A percentile compares a stretch with the other conserved stretches of the same genome.
Evolutionary conservation across 805 yeast genomes (phyloP).

Genomic region (Candida argentea): DNA sequence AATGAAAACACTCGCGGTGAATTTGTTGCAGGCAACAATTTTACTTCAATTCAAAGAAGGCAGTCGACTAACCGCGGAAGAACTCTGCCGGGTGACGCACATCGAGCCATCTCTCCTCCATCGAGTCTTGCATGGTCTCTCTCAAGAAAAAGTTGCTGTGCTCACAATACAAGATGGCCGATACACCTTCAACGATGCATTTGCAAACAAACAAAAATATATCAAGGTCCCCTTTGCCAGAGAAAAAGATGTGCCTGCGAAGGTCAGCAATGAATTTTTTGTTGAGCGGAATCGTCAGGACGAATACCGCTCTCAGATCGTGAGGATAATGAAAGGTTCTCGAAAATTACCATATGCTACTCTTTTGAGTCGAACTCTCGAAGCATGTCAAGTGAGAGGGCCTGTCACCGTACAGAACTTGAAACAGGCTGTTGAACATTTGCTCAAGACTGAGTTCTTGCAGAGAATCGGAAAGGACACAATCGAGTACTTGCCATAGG

Average conservation of each 20-base stretch:
- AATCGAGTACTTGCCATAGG: constrained; percentile 22
- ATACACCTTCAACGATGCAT: constrained; percentile 13
- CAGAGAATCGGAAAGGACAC: constrained; percentile 13
- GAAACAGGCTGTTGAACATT: constrained; percentile 23
- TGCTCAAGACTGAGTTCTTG: constrained; percentile 26
- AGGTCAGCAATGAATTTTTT: constrained; percentile 3
- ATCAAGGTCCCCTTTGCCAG: constrained; percentile 21
- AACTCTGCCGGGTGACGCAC: constrained; percentile 17
- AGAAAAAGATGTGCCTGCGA: constrained; percentile 3
- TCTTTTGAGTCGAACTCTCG: constrained; percentile 18
- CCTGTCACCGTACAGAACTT: constrained; percentile 19
- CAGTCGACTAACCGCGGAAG: constrained; percentile 10
- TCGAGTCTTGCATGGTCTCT: no score
- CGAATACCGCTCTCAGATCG: constrained; percentile 19
- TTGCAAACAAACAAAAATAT: constrained; percentile 17
- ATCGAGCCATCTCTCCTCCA: constrained; percentile 22
- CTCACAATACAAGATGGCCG: constrained; percentile 4
- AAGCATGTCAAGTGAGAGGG: constrained; percentile 11
- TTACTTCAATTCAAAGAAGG: constrained; percentile 26
- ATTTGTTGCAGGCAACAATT: constrained; percentile 35
- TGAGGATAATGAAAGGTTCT: constrained; percentile 23
- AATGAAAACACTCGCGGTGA: constrained; percentile 23
- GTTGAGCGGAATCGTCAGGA: constrained; percentile 15
- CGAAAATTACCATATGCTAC: constrained; percentile 13
- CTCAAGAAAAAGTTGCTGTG: constrained; percentile 15